Conservation (phyloP, 345 rosid species). For the Citrus australasica region DNA sequence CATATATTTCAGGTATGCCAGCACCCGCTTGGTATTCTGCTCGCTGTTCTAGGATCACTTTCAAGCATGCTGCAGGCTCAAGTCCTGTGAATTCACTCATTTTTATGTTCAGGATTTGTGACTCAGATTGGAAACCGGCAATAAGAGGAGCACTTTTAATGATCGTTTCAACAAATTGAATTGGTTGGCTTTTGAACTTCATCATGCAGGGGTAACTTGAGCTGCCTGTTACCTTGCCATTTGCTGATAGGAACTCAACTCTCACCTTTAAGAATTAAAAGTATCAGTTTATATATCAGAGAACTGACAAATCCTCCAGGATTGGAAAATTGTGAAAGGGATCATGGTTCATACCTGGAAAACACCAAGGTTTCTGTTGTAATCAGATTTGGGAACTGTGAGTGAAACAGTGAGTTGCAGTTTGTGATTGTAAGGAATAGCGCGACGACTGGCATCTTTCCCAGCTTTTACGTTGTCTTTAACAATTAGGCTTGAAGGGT, state of each 20-base stretch:
- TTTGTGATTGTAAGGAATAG: constrained; percentile 28
- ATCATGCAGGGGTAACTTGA: constrained; percentile 32
- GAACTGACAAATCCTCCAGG: not conserved
- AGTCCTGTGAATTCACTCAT: constrained; percentile 24
- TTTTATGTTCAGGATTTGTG: constrained; percentile 26
- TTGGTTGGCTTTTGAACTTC: constrained; percentile 28
- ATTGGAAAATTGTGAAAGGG: not conserved
- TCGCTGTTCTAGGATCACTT: constrained; percentile 27
- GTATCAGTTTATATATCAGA: not conserved
- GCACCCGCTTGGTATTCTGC: constrained; percentile 29
- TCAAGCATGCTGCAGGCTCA: constrained; percentile 24
- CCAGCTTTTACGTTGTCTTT: not conserved
- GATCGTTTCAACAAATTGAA: constrained; percentile 17
- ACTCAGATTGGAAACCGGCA: constrained; percentile 25
- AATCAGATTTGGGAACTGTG: constrained; percentile 32
- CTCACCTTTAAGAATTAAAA: constrained; percentile 17
- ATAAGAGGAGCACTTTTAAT: constrained; percentile 24
- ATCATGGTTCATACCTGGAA: constrained; percentile 25
- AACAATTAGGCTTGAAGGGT: not conserved
- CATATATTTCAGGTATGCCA: constrained; percentile 36
- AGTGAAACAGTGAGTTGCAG: constrained; percentile 28
- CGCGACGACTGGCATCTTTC: not conserved
- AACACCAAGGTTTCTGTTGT: constrained; percentile 30
- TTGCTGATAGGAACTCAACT: constrained; percentile 29
- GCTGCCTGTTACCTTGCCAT: constrained; percentile 26